A percentile compares a stretch with the other conserved stretches of the same genome.
These are phyloP conservation scores for Debaryomycetaceae sp. DNA, from an alignment of 1,139 yeast species.

Conservation along the genomic window DNA sequence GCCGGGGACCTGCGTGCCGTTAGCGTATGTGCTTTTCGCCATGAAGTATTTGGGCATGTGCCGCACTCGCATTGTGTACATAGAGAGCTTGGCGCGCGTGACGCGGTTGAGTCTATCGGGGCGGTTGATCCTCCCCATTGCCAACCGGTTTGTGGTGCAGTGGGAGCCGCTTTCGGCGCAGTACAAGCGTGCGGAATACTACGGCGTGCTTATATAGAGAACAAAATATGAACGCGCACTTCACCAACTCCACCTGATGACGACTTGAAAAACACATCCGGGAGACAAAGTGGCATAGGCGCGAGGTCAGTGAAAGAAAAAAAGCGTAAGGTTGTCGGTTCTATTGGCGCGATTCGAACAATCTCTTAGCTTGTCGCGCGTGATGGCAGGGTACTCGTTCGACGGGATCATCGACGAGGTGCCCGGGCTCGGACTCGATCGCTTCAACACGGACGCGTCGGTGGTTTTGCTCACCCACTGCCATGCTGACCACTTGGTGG, in stretches of 20 bases:
- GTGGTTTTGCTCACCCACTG: constrained; percentile 47
- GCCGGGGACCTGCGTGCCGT: constrained; percentile 87
- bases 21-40: constrained; percentile 58
- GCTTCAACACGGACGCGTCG: constrained; percentile 29
- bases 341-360: constrained; percentile 1
- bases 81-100: constrained; percentile 90
- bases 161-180: constrained; percentile 64
- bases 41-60: constrained; percentile 51
- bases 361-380: not conserved
- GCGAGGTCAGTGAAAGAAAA: not conserved
- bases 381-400: constrained; percentile 18
- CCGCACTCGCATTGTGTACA: constrained; percentile 61
- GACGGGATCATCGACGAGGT: constrained; percentile 30
- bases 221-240: not conserved
- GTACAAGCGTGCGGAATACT: constrained; percentile 66
- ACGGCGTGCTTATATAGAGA: constrained; percentile 60
- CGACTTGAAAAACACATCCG: too few relatives aligned
- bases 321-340: too few relatives aligned
- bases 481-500: constrained; percentile 55
- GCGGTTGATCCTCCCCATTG: constrained; percentile 57
- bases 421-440: constrained; percentile 39
- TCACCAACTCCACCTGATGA: too few relatives aligned
- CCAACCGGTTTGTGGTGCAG: constrained; percentile 81
- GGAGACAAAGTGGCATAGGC: not conserved
- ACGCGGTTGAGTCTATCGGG: constrained; percentile 75